Evolutionary conservation across 2,329 filamentous ascomycete species (phyloP).

Genomic region (Colletotrichum kahawae): DNA sequence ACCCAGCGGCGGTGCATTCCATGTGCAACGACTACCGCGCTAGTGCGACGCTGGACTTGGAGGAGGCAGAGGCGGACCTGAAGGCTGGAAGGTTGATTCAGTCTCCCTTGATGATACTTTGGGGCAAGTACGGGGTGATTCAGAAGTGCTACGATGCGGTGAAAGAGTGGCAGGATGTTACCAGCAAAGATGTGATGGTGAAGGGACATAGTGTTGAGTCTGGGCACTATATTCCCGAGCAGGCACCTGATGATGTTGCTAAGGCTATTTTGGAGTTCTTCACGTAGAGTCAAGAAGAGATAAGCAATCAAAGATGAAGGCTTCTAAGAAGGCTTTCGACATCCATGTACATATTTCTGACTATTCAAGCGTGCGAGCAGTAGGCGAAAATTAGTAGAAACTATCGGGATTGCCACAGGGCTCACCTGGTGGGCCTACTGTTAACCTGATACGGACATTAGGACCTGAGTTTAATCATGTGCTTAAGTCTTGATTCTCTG

Average conservation of each 20-base stretch:
- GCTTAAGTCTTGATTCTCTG: neutral
- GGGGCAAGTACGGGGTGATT: conserved; percentile 53
- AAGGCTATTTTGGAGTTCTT: conserved; percentile 45
- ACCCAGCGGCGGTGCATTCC: conserved; percentile 46
- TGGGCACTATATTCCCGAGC: conserved; percentile 57
- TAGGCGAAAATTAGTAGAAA: neutral
- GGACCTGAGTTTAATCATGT: neutral
- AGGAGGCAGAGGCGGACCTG: conserved; percentile 52
- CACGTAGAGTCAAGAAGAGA: neutral
- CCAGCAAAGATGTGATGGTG: conserved; percentile 36
- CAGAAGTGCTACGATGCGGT: conserved; percentile 54
- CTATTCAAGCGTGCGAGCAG: neutral
- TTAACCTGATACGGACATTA: neutral
- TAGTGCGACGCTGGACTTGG: conserved; percentile 55
- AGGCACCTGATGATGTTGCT: conserved; percentile 51
- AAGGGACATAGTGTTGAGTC: conserved; percentile 48
- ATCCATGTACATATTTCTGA: neutral
- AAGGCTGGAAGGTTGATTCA: conserved; percentile 45
- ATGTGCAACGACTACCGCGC: conserved; percentile 64
- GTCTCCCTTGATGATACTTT: conserved; percentile 54
- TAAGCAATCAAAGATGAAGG: neutral
- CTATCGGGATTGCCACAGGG: neutral
- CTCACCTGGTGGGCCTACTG: neutral
- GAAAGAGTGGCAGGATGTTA: conserved; percentile 55
- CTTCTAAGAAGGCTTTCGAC: neutral